Evolutionary conservation across 140 eudicot species (phyloP), one percentile per base, ranked within the genome.

Genomic region (Senecio squalidus): DNA sequence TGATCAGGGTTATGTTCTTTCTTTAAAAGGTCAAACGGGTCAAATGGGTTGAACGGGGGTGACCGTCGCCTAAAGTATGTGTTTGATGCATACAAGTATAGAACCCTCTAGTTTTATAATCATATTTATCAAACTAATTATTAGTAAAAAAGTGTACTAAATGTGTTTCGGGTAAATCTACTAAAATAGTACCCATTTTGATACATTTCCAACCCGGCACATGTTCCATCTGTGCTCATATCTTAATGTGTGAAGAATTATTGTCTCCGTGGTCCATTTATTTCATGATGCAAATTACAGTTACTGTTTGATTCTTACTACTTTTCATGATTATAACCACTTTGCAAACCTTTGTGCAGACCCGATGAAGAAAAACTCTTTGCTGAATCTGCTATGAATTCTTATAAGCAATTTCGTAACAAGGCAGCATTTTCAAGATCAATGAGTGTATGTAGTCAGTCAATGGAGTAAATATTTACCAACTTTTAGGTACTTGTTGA

Each of bases 371-470:
- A 81, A 62, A 84, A 85, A 71, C 93, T 89, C 22, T 89, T 89
- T 78, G 86, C 83, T 48, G 83, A 80, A 71, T 82, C 95, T 27
- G 93, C 97, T 3, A 83, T 75, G 63, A 73, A 82, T 75, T 62
- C 93, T 21, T 89, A 89, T 68, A 50, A 68, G 69, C 81, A 67
- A 52, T 89, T 89, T 55, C 78, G 95, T n/a, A 84, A 89, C 80
- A 89, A 89, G 71, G 97, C 97, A 58, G 97, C 97, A 64, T 69
- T 50, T 73, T 89, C 95, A 49, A 85, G 97, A 89, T 85, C 95
- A 65, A 89, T 89, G 95, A 78, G 82, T 59, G 97, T 89, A 80
- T 15, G 67, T 64, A 59, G 49, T 74, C 39, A 10, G 46, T 40
- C 22, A 21, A 14, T n/a, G 26, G 11, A 13, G 27, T 13, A 38